A percentile compares a stretch with the other conserved stretches of the same genome.
Conservation (phyloP, 352 stramenopile genomes). For the Phytophthora sp. region DNA sequence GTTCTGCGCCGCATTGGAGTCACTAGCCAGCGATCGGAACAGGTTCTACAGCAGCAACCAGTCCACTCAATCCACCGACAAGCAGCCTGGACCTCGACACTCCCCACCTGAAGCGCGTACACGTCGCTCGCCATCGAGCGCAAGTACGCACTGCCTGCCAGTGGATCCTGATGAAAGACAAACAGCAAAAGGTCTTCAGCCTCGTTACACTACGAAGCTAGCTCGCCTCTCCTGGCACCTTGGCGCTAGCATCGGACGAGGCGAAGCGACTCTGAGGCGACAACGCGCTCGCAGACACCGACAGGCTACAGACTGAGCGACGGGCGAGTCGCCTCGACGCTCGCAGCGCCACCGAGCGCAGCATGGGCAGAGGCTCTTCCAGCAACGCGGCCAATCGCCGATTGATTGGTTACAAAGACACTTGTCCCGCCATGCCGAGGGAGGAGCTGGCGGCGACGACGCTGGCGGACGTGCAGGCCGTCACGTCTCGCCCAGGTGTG, state of each 20-base stretch:
- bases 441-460: conserved; percentile 11
- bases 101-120: conserved; percentile 40
- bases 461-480: conserved; percentile 21
- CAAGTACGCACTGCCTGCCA: conserved; percentile 10
- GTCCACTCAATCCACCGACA: too few species aligned
- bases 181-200: not conserved
- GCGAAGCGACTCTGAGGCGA: not conserved
- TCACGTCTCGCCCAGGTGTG: conserved; percentile 38
- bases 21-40: conserved; percentile 36
- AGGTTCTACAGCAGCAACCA: too few species aligned
- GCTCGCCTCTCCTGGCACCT: not conserved
- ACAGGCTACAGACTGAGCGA: not conserved
- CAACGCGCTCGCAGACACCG: not conserved
- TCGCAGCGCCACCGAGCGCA: conserved; percentile 2
- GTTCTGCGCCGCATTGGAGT: conserved; percentile 22
- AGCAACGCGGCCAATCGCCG: too few species aligned
- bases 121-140: conserved; percentile 40
- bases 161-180: conserved; percentile 5
- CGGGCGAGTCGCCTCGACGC: conserved; percentile 1
- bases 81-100: too few species aligned
- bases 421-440: too few species aligned
- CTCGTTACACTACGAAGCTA: not conserved
- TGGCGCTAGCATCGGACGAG: not conserved
- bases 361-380: too few species aligned
- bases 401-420: conserved; percentile 3